Conservation (phyloP, 2,329 filamentous ascomycete species). For the Colletotrichum truncatum region DNA sequence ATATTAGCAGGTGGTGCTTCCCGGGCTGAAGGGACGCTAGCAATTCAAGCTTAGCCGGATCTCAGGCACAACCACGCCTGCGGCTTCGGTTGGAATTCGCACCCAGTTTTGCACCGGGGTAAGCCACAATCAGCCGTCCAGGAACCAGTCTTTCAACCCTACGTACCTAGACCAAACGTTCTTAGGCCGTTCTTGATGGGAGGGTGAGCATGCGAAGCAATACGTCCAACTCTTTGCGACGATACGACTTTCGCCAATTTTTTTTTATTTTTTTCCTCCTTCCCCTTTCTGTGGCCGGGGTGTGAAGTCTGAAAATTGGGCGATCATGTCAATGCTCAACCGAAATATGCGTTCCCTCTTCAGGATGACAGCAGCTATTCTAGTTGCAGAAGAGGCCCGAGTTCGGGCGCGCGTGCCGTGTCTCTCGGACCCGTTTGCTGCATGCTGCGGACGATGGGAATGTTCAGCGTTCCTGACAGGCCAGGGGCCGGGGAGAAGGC, state of each 20-base stretch:
- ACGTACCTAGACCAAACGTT: not conserved
- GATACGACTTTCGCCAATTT: no score
- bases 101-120: not conserved
- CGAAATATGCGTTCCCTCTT: not conserved
- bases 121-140: not conserved
- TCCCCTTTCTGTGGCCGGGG: not conserved
- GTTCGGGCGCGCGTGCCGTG: constrained; percentile 2
- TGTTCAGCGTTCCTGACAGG: not conserved
- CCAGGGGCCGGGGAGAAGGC: not conserved
- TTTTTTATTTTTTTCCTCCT: no score
- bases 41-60: constrained; percentile 25
- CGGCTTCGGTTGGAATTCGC: constrained; percentile 1
- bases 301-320: not conserved
- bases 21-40: constrained; percentile 23
- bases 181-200: constrained; percentile 1
- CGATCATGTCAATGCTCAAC: not conserved
- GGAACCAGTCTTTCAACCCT: no score
- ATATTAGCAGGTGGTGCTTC: not conserved
- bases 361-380: not conserved
- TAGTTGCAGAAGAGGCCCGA: not conserved
- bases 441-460: not conserved
- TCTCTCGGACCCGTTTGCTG: not conserved
- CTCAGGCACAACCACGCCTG: not conserved
- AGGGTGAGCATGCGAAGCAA: not conserved
- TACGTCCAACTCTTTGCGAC: no score